Percentiles rank a stretch among this genome's conserved stretches.
These are phyloP conservation scores for Cyberlindnera lachancei DNA, from an alignment of 805 yeast genomes.

Conservation along the genomic window DNA sequence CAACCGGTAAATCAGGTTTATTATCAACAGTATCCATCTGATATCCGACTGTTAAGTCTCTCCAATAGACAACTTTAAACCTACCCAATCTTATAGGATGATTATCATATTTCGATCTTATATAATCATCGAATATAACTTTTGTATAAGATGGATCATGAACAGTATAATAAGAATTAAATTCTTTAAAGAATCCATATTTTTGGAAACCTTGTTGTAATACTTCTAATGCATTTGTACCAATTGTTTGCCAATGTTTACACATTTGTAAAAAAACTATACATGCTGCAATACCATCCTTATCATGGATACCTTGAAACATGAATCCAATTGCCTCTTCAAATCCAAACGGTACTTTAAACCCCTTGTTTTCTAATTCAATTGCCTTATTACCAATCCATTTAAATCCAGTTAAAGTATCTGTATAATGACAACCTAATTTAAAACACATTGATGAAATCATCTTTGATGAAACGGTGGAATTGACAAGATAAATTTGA, in stretches of 20 bases:
- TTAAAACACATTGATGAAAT: constrained; percentile 57
- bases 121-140: constrained; percentile 41
- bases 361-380: constrained; percentile 58
- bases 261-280: constrained; percentile 68
- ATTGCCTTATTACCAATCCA: constrained; percentile 94
- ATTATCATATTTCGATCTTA: constrained; percentile 30
- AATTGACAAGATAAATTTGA: constrained; percentile 59
- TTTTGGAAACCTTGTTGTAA: constrained; percentile 50
- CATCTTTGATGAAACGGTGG: constrained; percentile 90
- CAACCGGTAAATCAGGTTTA: constrained; percentile 62
- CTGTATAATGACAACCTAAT: constrained; percentile 56
- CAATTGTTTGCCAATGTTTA: constrained; percentile 36
- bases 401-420: constrained; percentile 92
- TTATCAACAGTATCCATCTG: constrained; percentile 60
- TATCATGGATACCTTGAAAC: constrained; percentile 80
- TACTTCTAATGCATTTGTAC: constrained; percentile 37
- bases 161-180: constrained; percentile 78
- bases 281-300: constrained; percentile 87
- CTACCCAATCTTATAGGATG: constrained; percentile 48
- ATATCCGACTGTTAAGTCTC: constrained; percentile 79
- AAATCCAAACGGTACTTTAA: constrained; percentile 74
- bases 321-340: constrained; percentile 97
- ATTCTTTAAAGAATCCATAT: constrained; percentile 78
- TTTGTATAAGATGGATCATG: constrained; percentile 45
- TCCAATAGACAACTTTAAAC: constrained; percentile 55